Conservation (phyloP, 768 basidiomycete genomes). For the Goffeauzyma gilvescens region DNA sequence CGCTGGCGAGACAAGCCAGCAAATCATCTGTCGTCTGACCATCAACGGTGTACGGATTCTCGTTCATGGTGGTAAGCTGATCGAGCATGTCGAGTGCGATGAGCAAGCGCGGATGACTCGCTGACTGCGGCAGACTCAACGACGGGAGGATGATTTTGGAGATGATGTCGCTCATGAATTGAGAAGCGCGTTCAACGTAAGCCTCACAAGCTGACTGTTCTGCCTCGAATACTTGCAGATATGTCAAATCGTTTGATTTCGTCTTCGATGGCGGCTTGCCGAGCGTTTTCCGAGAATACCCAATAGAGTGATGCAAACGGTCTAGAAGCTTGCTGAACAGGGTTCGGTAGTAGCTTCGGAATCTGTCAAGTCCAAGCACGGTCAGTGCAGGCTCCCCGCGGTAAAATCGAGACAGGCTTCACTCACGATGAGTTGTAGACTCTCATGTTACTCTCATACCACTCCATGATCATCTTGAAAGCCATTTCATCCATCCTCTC, state of each 20-base stretch:
- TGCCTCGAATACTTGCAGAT: not conserved
- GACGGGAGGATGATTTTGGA: not conserved
- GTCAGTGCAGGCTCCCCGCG: not conserved
- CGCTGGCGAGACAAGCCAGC: constrained; percentile 23
- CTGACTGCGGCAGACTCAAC: constrained; percentile 4
- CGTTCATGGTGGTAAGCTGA: not conserved
- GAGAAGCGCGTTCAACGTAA: not conserved
- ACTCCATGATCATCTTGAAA: not conserved
- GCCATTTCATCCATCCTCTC: constrained; percentile 2
- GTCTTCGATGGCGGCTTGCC: constrained; percentile 1
- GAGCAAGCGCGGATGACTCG: constrained; percentile 6
- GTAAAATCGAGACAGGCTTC: not conserved
- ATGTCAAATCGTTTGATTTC: not conserved
- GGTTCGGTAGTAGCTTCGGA: constrained; percentile 5
- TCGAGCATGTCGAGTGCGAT: constrained; percentile 7
- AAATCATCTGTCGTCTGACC: constrained; percentile 18
- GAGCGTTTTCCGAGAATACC: not conserved
- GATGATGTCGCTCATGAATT: constrained; percentile 1
- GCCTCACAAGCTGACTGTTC: not conserved
- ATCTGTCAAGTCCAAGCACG: not conserved
- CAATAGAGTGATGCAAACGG: constrained; percentile 2
- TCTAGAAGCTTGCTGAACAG: constrained; percentile 4
- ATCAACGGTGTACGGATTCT: constrained; percentile 11
- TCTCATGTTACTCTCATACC: constrained; percentile 8
- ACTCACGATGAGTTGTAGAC: constrained; percentile 10